Percentiles rank a stretch among this genome's conserved stretches.
phyloP scores from a whole-genome alignment of 108 stramenopile species.

The Fragilariopsis cylindrus region DNA sequence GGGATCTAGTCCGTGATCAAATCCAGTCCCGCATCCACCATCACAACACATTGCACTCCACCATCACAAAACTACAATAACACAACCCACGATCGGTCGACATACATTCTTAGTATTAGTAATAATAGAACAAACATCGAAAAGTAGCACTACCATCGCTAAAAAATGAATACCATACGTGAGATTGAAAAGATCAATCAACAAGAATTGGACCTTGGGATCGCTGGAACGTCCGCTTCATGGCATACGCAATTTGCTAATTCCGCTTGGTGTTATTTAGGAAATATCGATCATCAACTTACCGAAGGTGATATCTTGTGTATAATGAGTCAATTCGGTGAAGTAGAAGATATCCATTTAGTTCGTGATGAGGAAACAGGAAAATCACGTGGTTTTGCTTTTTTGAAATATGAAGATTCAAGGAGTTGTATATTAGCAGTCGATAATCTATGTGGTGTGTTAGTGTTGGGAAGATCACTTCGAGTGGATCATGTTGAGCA shows the following conservation, averaged over 20 bases:
- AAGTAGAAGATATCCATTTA: constrained; percentile 92
- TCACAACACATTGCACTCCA: background rate
- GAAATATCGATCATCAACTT: constrained; percentile 84
- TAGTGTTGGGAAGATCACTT: constrained; percentile 82
- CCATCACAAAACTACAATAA: background rate
- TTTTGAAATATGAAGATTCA: constrained; percentile 92
- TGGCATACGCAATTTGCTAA: constrained; percentile 95
- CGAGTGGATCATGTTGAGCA: constrained; percentile 97
- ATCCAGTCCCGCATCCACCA: background rate
- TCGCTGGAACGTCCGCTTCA: constrained; percentile 86
- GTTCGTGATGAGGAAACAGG: constrained; percentile 94
- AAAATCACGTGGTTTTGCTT: constrained; percentile 87
- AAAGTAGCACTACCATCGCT: background rate
- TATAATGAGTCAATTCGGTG: constrained; percentile 92
- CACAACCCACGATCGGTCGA: background rate
- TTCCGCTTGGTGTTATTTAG: constrained; percentile 96
- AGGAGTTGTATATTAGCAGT: constrained; percentile 95
- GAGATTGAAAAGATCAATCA: constrained; percentile 92
- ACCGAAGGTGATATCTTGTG: constrained; percentile 96
- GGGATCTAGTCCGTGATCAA: background rate
- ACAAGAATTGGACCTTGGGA: constrained; percentile 82
- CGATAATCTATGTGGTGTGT: constrained; percentile 91
- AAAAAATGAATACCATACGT: constrained; percentile 79
- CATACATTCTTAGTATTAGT: background rate
- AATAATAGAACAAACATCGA: background rate